Base-by-base conservation (phyloP, 257 asterid species). In the Ajuga chamaepitys region DNA sequence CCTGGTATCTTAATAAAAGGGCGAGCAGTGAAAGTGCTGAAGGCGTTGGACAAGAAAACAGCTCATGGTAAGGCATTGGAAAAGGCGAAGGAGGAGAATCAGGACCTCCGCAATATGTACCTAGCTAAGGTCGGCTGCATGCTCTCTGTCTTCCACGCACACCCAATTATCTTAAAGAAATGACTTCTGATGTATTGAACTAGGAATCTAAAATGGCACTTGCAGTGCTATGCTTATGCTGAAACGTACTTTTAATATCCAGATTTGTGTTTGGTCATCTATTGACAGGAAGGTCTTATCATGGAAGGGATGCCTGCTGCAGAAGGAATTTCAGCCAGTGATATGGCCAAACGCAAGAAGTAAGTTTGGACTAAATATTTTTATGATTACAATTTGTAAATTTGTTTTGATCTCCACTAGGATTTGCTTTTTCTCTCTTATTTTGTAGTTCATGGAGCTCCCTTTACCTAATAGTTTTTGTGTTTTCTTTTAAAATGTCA, bases 281-380 rank as follows among this genome's bases (percentile, higher is more conserved):
- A 16, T 44, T 46, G 51, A 75, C 87, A 93, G 99, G 99, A 94
- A 74, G 99, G 99, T 65, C 87, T 84, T 73, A 82, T 94, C 70
- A 44, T 67, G 62, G 96, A 90, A 75, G 97, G 86, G 18, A 81
- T 87, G 72, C 85, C 95, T 56, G 97, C 99, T 66, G 95, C 95
- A n/a, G 88, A 62, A 74, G 99, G 96, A 18, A 96, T 90, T 80
- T 90, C 99, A 45, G 86, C 74, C 8, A 66, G 47, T 69, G 97
- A 94, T 67, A 81, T 94, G 87, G 47, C 95, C 38, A 94, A 94
- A 80, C 91, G 99, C 81, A 86, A 85, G 84, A 78, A 68, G 99
- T 94, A 78, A 70, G 93, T 64, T 10, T 32, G 7, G 5, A 8
- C 21, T 47, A 53, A 56, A 35, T 28, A 70, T 37, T 26, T n/a